A percentile compares a stretch with the other conserved stretches of the same genome.
phyloP scores from a whole-genome alignment of 495 filamentous ascomycete genomes.

The Amorphotheca resinae region DNA sequence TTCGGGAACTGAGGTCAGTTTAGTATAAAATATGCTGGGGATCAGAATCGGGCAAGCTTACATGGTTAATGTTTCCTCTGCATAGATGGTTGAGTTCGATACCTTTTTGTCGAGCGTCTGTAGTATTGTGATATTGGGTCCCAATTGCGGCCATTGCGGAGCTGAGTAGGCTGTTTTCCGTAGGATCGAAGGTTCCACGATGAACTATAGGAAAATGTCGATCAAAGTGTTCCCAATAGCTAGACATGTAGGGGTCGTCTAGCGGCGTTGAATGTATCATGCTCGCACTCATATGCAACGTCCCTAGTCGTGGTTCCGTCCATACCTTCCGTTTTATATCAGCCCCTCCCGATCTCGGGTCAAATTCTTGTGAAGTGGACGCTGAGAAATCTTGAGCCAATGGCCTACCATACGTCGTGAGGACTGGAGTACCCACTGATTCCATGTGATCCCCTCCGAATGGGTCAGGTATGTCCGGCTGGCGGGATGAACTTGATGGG shows the following conservation, averaged over 20 bases:
- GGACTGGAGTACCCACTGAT: conserved; percentile 22
- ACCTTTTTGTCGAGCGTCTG: conserved; percentile 14
- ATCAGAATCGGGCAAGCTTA: conserved; percentile 5
- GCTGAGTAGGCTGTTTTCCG: conserved; percentile 10
- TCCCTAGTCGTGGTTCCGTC: conserved; percentile 9
- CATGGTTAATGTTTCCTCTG: conserved; percentile 12
- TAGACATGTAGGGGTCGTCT: conserved; percentile 14
- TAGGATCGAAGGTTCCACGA: conserved; percentile 13
- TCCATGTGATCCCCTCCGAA: conserved; percentile 16
- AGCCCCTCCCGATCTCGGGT: conserved; percentile 7
- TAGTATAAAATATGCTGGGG: conserved; percentile 3
- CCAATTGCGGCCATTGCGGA: conserved; percentile 19
- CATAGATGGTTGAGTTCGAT: conserved; percentile 13
- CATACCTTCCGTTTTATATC: conserved; percentile 2
- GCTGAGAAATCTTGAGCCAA: conserved; percentile 18
- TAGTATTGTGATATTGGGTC: conserved; percentile 17
- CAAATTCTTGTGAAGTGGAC: conserved; percentile 10
- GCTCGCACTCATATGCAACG: conserved; percentile 1
- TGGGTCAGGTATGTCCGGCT: conserved; percentile 11
- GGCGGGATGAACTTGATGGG: conserved; percentile 4
- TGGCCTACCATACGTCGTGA: conserved; percentile 17
- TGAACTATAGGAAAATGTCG: conserved; percentile 17
- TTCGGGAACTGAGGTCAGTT: conserved; percentile 6
- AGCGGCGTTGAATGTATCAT: conserved; percentile 8
- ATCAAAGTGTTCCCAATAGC: conserved; percentile 16